Evolutionary conservation across 768 basidiomycete genomes (phyloP).

Genomic region (Phlebiopsis flavidoalba): DNA sequence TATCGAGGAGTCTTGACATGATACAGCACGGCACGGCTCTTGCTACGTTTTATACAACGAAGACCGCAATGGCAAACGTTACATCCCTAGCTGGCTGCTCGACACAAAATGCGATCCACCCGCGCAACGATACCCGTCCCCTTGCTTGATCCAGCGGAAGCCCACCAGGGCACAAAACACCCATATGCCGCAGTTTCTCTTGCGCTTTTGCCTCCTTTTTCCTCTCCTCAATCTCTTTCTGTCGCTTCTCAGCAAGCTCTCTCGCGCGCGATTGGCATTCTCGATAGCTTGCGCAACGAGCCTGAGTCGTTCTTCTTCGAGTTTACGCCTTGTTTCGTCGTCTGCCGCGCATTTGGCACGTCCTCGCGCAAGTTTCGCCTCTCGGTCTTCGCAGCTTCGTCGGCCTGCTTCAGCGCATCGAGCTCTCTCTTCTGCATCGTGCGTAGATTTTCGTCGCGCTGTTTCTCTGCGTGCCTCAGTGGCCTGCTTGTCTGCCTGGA

Average conservation of each 20-base stretch:
- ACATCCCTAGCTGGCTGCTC: conserved; percentile 25
- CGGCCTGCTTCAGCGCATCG: neutral
- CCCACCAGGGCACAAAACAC: conserved; percentile 45
- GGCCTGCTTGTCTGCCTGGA: conserved; percentile 36
- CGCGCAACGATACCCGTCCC: conserved; percentile 39
- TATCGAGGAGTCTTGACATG: no score
- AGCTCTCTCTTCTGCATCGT: neutral
- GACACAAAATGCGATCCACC: conserved; percentile 41
- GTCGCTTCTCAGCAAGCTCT: conserved; percentile 23
- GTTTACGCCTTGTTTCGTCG: neutral
- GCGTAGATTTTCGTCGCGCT: conserved; percentile 15
- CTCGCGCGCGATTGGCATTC: conserved; percentile 19
- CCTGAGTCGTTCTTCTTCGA: neutral
- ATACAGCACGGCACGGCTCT: no score
- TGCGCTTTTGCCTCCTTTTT: conserved; percentile 40
- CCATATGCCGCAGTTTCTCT: conserved; percentile 38
- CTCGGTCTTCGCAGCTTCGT: conserved; percentile 1
- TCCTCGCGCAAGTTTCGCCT: conserved; percentile 9
- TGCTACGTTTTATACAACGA: neutral
- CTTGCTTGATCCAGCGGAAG: conserved; percentile 38
- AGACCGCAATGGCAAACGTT: neutral
- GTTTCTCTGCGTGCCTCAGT: conserved; percentile 24
- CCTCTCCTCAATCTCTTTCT: conserved; percentile 24
- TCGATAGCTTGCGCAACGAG: conserved; percentile 6
- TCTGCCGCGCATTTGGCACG: neutral